Evolutionary conservation across 768 basidiomycete species (phyloP).

Genomic region (Coprinopsis sp.): DNA sequence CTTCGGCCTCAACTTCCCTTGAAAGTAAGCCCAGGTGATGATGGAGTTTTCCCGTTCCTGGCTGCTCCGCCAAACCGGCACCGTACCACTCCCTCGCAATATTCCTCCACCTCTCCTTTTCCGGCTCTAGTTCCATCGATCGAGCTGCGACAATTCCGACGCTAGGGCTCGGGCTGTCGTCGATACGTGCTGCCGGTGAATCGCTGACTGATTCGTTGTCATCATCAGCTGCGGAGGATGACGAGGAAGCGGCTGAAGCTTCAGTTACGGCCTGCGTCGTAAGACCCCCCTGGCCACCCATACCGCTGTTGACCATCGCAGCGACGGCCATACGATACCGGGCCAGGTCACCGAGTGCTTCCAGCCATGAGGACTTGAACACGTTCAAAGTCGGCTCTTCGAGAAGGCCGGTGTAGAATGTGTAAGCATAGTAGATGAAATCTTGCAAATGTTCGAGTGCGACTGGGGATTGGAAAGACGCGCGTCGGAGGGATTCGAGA

Average conservation of each 20-base stretch:
- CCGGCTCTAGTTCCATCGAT: conserved; percentile 79
- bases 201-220: conserved; percentile 44
- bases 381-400: conserved; percentile 69
- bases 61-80: conserved; percentile 78
- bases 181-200: conserved; percentile 49
- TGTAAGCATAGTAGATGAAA: conserved; percentile 93
- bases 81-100: conserved; percentile 94
- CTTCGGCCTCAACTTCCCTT: conserved; percentile 77
- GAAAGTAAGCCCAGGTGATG: conserved; percentile 89
- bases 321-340: conserved; percentile 95
- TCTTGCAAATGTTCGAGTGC: conserved; percentile 92
- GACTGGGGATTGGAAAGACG: conserved; percentile 61
- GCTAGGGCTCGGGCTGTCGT: conserved; percentile 65
- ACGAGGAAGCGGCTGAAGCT: conserved; percentile 28
- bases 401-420: conserved; percentile 84
- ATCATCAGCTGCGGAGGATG: conserved; percentile 11
- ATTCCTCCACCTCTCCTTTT: conserved; percentile 87
- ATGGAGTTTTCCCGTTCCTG: conserved; percentile 92
- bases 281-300: conserved; percentile 39
- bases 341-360: conserved; percentile 94
- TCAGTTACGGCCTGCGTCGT: conserved; percentile 54
- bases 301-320: conserved; percentile 61
- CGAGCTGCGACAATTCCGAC: conserved; percentile 84
- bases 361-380: conserved; percentile 87
- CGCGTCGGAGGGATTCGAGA: conserved; percentile 84